These are phyloP conservation scores for Vanderwaltozyma polyspora DNA, from an alignment of 805 yeast genomes.

Conservation along the genomic window DNA sequence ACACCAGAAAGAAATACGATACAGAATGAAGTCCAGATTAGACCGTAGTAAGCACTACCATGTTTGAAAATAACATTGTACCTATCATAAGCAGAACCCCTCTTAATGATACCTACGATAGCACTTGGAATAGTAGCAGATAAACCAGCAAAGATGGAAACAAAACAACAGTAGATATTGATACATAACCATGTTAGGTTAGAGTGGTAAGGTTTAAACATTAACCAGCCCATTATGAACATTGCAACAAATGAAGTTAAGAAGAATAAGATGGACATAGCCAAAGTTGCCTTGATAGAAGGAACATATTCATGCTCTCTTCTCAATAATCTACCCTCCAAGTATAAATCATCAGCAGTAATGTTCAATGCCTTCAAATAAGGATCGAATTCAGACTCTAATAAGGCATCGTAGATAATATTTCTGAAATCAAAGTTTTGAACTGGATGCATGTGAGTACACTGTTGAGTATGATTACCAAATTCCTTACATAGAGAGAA, in stretches of 20 bases:
- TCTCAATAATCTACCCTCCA: constrained; percentile 22
- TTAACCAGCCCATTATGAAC: constrained; percentile 5
- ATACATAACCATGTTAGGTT: constrained; percentile 8
- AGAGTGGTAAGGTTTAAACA: constrained; percentile 1
- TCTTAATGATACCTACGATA: constrained; percentile 21
- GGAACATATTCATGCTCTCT: constrained; percentile 26
- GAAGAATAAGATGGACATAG: constrained; percentile 19
- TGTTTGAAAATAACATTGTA: constrained; percentile 19
- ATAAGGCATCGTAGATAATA: constrained; percentile 22
- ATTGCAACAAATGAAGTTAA: constrained; percentile 16
- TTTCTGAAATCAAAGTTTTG: constrained; percentile 25
- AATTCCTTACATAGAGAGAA: constrained; percentile 25
- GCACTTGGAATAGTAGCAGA: constrained; percentile 22
- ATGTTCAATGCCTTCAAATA: constrained; percentile 22
- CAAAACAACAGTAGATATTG: constrained; percentile 8
- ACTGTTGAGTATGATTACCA: constrained; percentile 16
- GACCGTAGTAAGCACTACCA: constrained; percentile 20
- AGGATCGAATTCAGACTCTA: constrained; percentile 22
- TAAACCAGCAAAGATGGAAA: constrained; percentile 19
- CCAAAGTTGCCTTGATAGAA: constrained; percentile 23
- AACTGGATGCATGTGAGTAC: constrained; percentile 23
- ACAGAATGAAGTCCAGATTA: constrained; percentile 24
- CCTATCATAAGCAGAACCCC: constrained; percentile 23
- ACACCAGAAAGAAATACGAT: constrained; percentile 8
- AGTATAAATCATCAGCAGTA: constrained; percentile 17